These are phyloP conservation scores for Ganoderma lingzhi DNA, from an alignment of 1,284 basidiomycete species.

Conservation along the genomic window DNA sequence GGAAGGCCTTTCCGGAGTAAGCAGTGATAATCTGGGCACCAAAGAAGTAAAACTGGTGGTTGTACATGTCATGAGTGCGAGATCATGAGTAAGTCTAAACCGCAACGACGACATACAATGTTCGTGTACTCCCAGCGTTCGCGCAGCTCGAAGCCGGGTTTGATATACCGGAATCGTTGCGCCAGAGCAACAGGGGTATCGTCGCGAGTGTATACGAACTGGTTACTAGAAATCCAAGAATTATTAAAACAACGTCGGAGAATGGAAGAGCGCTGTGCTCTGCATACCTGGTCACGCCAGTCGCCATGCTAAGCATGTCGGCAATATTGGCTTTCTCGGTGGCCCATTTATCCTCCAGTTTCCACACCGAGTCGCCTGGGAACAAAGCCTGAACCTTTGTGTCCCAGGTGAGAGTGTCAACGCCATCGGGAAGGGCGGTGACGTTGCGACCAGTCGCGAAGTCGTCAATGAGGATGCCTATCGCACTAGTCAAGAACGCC, in stretches of 20 bases:
- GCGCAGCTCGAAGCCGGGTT: slow-evolving; percentile 5
- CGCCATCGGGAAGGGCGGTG: slow-evolving; percentile 43
- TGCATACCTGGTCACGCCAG: slow-evolving; percentile 13
- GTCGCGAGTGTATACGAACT: slow-evolving; percentile 7
- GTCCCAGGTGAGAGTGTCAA: slow-evolving; percentile 43
- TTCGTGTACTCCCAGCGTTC: slow-evolving; percentile 11
- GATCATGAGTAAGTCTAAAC: neutral
- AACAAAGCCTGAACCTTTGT: slow-evolving; percentile 45
- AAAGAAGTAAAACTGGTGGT: slow-evolving; percentile 14
- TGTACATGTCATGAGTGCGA: neutral
- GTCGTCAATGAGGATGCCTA: slow-evolving; percentile 50
- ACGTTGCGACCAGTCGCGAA: slow-evolving; percentile 44
- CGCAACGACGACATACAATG: neutral
- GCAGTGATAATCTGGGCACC: slow-evolving; percentile 10
- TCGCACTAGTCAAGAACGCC: slow-evolving; percentile 45
- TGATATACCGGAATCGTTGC: slow-evolving; percentile 10
- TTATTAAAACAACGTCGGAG: neutral
- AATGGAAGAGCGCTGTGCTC: neutral
- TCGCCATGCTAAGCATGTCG: slow-evolving; percentile 32
- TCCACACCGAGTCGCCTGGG: slow-evolving; percentile 39
- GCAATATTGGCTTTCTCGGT: slow-evolving; percentile 42
- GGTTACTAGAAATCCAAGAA: neutral
- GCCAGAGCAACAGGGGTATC: slow-evolving; percentile 2
- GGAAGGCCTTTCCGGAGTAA: slow-evolving; percentile 14
- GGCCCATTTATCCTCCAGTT: slow-evolving; percentile 44